Conservation (phyloP, 306 rosid genomes). For the Lathyrus oleraceus region DNA sequence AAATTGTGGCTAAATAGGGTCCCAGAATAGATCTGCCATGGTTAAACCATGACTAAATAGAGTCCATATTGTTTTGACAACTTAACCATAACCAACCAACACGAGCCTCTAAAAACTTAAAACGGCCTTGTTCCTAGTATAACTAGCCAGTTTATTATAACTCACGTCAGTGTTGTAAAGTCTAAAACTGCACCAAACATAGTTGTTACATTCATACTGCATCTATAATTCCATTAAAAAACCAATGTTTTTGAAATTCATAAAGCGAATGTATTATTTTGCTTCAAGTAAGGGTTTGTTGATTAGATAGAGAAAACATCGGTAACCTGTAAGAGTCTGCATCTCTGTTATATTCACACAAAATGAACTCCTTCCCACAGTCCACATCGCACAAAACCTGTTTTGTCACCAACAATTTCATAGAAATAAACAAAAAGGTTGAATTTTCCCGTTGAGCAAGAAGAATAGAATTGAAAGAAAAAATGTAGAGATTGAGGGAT, state of each 20-base stretch:
- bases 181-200: background rate
- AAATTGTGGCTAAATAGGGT: too few species aligned
- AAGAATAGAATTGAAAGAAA: background rate
- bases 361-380: conserved; percentile 76
- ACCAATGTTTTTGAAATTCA: background rate
- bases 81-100: too few species aligned
- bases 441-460: background rate
- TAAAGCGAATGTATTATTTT: background rate
- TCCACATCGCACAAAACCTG: conserved; percentile 77
- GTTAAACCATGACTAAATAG: too few species aligned
- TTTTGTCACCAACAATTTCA: conserved; percentile 24
- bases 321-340: conserved; percentile 89
- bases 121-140: background rate
- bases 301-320: background rate
- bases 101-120: too few species aligned
- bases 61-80: too few species aligned
- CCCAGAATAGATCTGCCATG: too few species aligned
- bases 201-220: too few species aligned
- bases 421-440: background rate
- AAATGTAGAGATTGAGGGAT: conserved; percentile 17
- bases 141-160: background rate
- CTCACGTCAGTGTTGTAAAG: background rate
- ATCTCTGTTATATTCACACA: conserved; percentile 96
- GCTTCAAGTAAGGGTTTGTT: too few species aligned
- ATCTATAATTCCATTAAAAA: conserved; percentile 13